Base-by-base conservation (phyloP, 2,329 filamentous ascomycete species). In the Curvularia verruculosa region DNA sequence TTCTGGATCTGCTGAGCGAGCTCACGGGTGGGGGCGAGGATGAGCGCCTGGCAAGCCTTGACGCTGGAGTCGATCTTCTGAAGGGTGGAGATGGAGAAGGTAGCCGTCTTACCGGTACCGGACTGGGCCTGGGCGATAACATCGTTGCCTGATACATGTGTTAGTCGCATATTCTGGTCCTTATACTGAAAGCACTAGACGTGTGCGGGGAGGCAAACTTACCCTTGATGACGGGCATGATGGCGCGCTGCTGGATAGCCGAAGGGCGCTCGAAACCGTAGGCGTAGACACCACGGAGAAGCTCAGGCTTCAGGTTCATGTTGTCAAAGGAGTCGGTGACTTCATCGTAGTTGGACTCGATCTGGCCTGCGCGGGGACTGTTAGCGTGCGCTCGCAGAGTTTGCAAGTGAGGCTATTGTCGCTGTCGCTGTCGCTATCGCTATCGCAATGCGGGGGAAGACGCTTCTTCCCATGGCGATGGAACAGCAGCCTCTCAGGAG, bases 341-440 rank as follows among this genome's bases (percentile, higher is more conserved):
- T 87, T 98, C 93, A 87, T 99, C 95, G 85, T 98, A 99, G 91
- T 99, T 99, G 79, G 93, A 96, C 87, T 99, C 96, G 87, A 99
- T 99, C 85, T 96, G 92, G 83, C 89, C 94, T 96, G 80, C 75
- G 78, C 57, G 40, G 13, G 6, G 21, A 57, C 52, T 61, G 61
- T 67, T 67, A 65, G 62, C 48, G 41, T 37, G 29, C 24, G 48
- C 48, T 49, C 55, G 34, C 52, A 58, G 19, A 29, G 39, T 48
- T 26, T 23, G 26, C 41, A 31, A 24, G 13, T 44, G 47, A 54
- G 41, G 53, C 40, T 18, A 47, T 50, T 39, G 34, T 48, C 15
- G 58, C 50, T 19, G 47, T 46, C 61, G 52, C 56, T 51, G 56
- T 55, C 31, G 55, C 54, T 18, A 43, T 55, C 31, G 54, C 54